Evolutionary conservation across 345 rosid genomes (phyloP).

Genomic region (Fremontodendron californicum): DNA sequence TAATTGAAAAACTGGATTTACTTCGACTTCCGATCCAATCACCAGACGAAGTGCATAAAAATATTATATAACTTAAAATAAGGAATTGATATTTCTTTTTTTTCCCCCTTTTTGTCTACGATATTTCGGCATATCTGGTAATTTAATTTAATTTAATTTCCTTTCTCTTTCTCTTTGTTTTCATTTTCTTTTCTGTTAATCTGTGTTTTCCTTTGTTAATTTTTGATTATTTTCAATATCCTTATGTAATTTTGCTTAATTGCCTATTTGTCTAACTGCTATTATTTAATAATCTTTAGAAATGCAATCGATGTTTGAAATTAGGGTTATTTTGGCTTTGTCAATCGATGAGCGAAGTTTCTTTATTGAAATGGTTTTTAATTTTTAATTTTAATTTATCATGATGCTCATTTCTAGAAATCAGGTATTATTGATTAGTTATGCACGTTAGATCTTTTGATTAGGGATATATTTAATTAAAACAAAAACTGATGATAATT

Average conservation of each 20-base stretch:
- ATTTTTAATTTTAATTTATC: not conserved
- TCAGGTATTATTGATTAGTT: no score
- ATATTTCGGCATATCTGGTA: not conserved
- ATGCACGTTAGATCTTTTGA: not conserved
- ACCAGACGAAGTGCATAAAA: not conserved
- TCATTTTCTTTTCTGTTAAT: not conserved
- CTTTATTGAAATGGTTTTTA: not conserved
- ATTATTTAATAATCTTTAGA: not conserved
- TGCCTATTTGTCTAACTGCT: not conserved
- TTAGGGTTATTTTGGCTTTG: not conserved
- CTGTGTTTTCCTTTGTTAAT: not conserved
- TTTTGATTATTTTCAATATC: not conserved
- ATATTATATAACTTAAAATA: not conserved
- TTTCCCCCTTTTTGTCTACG: conserved; percentile 15
- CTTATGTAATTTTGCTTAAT: not conserved
- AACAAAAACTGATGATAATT: not conserved
- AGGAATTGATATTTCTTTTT: no score
- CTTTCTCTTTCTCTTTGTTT: not conserved
- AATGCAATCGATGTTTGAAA: not conserved
- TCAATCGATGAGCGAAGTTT: not conserved
- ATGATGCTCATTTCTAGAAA: not conserved
- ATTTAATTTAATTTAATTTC: not conserved
- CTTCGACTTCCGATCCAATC: not conserved
- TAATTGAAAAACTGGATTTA: not conserved
- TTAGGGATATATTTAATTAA: not conserved